Conservation (phyloP, 495 filamentous ascomycete genomes). For the Tuber calosporum region DNA sequence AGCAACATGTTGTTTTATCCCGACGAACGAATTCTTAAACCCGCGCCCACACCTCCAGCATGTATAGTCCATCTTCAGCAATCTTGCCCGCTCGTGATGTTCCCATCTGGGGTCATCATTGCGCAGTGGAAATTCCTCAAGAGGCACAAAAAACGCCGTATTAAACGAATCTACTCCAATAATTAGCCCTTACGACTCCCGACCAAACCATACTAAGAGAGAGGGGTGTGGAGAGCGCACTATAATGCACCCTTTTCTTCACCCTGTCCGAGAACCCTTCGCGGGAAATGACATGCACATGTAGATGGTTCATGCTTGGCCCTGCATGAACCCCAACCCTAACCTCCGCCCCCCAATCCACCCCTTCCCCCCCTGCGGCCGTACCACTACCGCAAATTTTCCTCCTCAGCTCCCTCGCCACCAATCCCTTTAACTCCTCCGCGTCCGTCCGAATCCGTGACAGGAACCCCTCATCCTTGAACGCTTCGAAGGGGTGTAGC, state of each 20-base stretch:
- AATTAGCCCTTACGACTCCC: conserved; percentile 8
- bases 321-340: conserved; percentile 72
- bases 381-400: conserved; percentile 49
- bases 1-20: conserved; percentile 71
- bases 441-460: conserved; percentile 55
- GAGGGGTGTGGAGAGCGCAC: background rate
- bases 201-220: background rate
- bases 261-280: conserved; percentile 65
- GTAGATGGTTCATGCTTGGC: conserved; percentile 88
- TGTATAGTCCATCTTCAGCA: conserved; percentile 50
- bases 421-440: conserved; percentile 55
- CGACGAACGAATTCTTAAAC: conserved; percentile 64
- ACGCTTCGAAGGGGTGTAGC: conserved; percentile 71
- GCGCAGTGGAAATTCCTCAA: conserved; percentile 74
- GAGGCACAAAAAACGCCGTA: conserved; percentile 72
- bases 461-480: conserved; percentile 65
- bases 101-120: conserved; percentile 53
- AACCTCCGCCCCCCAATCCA: conserved; percentile 74
- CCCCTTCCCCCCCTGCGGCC: conserved; percentile 47
- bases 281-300: conserved; percentile 74
- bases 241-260: conserved; percentile 84
- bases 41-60: conserved; percentile 81
- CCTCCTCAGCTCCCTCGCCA: conserved; percentile 68
- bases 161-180: conserved; percentile 60
- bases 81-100: conserved; percentile 44